A percentile compares a stretch with the other conserved stretches of the same genome.
Evolutionary conservation across 208 protist species (phyloP).

Genomic region (Wallacemonas sp.): DNA sequence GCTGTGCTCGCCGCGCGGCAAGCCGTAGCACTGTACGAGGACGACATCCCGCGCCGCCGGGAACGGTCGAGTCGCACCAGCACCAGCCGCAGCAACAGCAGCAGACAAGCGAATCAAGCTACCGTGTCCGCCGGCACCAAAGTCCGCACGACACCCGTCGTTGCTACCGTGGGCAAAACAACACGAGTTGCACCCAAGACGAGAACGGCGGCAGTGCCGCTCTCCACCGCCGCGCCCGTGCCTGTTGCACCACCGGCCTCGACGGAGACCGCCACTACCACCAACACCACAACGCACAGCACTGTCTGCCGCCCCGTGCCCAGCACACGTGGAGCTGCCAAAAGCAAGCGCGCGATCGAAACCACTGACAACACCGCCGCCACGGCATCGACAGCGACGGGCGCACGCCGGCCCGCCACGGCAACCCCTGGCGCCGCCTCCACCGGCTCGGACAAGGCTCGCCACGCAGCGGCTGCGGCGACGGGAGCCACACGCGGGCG

Average conservation of each 20-base stretch:
- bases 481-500: background rate
- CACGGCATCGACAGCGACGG: no score
- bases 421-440: no score
- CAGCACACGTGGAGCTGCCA: no score
- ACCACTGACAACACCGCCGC: background rate
- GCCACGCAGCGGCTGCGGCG: background rate
- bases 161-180: background rate
- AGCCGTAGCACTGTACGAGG: background rate
- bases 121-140: no score
- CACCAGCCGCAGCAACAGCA: background rate
- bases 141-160: no score
- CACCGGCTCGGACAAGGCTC: no score
- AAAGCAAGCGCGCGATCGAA: background rate
- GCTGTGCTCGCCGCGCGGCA: background rate
- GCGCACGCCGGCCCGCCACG: no score
- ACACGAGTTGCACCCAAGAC: background rate
- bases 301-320: no score
- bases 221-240: background rate
- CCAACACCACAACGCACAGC: background rate
- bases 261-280: background rate
- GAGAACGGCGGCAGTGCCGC: background rate
- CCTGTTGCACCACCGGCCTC: background rate
- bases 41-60: conserved; percentile 7
- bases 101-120: no score
- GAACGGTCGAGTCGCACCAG: background rate